Percentiles rank a stretch among this genome's conserved stretches.
phyloP scores from a whole-genome alignment of 306 rosid genomes.

The Malus domestica region DNA sequence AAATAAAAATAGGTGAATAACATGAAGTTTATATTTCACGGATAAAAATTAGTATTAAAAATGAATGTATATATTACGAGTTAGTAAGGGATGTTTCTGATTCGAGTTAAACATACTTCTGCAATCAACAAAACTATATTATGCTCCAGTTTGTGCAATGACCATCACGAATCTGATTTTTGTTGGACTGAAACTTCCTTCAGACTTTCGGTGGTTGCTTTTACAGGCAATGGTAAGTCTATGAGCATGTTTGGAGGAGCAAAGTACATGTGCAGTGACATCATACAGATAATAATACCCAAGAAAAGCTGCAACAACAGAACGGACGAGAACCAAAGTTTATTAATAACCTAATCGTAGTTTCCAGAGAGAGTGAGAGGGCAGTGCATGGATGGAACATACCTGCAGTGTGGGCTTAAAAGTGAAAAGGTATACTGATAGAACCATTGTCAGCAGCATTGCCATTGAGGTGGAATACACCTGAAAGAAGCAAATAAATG shows the following conservation, averaged over 20 bases:
- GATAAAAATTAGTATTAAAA: no score
- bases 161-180: conserved; percentile 51
- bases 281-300: conserved; percentile 81
- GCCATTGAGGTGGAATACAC: conserved; percentile 98
- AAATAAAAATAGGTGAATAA: no score
- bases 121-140: background rate
- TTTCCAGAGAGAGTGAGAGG: background rate
- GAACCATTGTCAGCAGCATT: conserved; percentile 76
- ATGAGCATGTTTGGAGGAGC: conserved; percentile 70
- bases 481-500: conserved; percentile 27
- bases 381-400: background rate
- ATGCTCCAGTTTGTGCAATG: conserved; percentile 2
- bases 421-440: conserved; percentile 69
- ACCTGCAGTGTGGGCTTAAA: conserved; percentile 91
- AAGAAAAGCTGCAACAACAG: conserved; percentile 65
- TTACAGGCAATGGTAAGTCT: conserved; percentile 53
- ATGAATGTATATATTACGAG: no score
- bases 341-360: background rate
- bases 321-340: conserved; percentile 1
- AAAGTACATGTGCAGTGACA: conserved; percentile 95
- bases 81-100: background rate
- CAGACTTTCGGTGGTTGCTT: conserved; percentile 58
- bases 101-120: conserved; percentile 4
- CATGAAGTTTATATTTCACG: no score
- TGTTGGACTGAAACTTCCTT: conserved; percentile 52